These are phyloP conservation scores for Calocybe cyanea DNA, from an alignment of 768 basidiomycete genomes.

Conservation along the genomic window DNA sequence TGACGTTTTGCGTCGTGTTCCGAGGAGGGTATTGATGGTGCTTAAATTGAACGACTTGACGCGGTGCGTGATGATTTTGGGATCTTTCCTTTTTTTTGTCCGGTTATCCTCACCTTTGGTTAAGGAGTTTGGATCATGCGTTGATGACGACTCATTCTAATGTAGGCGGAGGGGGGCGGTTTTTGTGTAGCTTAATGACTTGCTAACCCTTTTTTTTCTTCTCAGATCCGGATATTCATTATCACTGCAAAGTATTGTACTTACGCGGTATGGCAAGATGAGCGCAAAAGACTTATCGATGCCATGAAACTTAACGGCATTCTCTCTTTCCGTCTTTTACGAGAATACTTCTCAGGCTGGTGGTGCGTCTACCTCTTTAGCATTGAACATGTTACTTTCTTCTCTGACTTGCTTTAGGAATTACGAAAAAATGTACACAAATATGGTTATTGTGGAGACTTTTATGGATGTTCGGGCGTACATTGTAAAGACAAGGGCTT, in stretches of 20 bases:
- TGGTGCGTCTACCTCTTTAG: constrained; percentile 47
- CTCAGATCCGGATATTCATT: constrained; percentile 79
- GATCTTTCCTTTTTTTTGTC: not conserved
- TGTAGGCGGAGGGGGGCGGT: constrained; percentile 29
- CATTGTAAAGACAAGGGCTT: constrained; percentile 50
- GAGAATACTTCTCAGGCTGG: constrained; percentile 57
- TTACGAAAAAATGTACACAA: constrained; percentile 51
- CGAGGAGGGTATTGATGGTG: constrained; percentile 79
- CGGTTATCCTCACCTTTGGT: not conserved
- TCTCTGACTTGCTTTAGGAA: constrained; percentile 36
- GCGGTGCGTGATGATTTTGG: constrained; percentile 37
- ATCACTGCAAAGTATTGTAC: constrained; percentile 89
- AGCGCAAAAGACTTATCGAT: constrained; percentile 43
- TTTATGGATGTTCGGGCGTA: constrained; percentile 63
- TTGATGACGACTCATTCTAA: constrained; percentile 85
- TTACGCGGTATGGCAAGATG: constrained; percentile 73
- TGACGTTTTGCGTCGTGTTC: constrained; percentile 81
- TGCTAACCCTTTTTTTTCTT: constrained; percentile 1
- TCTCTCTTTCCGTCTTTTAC: constrained; percentile 41
- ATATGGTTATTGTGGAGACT: constrained; percentile 51
- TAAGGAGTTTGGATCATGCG: constrained; percentile 76
- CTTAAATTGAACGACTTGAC: constrained; percentile 85
- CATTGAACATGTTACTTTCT: constrained; percentile 1
- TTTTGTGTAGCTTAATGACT: not conserved
- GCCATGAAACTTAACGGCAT: constrained; percentile 49